Conservation (phyloP, 257 asterid genomes). For the Solanum rostratum region DNA sequence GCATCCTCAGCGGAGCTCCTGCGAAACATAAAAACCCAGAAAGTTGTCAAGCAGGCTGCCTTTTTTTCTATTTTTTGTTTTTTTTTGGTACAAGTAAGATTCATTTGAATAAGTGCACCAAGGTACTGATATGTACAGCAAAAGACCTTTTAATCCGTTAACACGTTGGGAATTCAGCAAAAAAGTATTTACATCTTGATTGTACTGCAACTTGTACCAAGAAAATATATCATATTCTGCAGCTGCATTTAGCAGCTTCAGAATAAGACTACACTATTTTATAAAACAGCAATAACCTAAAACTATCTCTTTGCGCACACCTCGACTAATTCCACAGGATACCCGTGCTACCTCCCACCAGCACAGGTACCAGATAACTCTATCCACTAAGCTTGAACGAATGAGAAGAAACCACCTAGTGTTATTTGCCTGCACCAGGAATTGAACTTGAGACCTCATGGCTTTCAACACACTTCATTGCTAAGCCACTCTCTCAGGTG, state of each 20-base stretch:
- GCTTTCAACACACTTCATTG: too few species aligned
- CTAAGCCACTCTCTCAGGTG: too few species aligned
- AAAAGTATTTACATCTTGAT: not conserved
- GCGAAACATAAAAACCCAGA: conserved; percentile 1
- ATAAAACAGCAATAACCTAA: not conserved
- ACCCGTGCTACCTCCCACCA: too few species aligned
- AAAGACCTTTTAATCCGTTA: not conserved
- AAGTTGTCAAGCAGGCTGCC: not conserved
- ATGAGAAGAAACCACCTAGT: too few species aligned
- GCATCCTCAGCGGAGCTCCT: conserved; percentile 75
- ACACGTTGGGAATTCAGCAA: not conserved
- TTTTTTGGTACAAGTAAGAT: not conserved
- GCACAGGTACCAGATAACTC: too few species aligned
- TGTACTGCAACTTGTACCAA: not conserved
- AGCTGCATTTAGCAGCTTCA: not conserved
- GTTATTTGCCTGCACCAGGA: too few species aligned
- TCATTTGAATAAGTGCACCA: not conserved
- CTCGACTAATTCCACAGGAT: too few species aligned
- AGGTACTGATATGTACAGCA: not conserved
- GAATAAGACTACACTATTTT: not conserved
- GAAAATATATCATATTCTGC: not conserved
- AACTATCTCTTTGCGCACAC: too few species aligned
- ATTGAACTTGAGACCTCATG: too few species aligned
- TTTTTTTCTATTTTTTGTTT: not conserved
- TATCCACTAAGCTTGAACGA: too few species aligned